Evolutionary conservation across 2,329 filamentous ascomycete species (phyloP), one percentile per base, ranked within the genome.

Genomic region (Fonsecaea multimorphosa): DNA sequence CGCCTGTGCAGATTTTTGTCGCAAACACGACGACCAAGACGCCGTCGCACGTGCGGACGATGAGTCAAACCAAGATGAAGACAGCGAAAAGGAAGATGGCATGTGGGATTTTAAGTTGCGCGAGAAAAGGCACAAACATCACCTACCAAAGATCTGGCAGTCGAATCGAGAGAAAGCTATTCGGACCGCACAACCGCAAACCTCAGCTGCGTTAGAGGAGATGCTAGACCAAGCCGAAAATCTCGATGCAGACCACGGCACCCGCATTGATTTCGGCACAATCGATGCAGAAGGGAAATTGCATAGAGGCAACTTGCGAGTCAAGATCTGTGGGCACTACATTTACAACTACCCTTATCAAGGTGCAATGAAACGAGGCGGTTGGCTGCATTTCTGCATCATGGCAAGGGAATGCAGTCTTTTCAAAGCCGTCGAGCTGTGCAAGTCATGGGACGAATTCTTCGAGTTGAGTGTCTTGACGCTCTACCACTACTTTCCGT

Each of bases 261-360:
- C 19, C 51, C 5, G 16, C 7, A 16, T 54, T 29, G 51, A 54
- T n/a, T 54, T 54, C 14, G 44, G 51, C 53, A 66, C 14, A 11
- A 36, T 36, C 34, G 34, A 36, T 12, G 34, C 6, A 36, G 2
- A 36, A 36, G 34, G 34, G 2, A 9, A 36, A 36, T 36, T 11
- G 6, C 34, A 14, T 7, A 36, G 12, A 14, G 12, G 34, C 52
- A 81, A 77, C 61, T 80, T 80, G 66, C 78, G 78, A 58, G 78
- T 84, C 61, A 80, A 76, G 58, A 74, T 84, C 9, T 84, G 80
- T 59, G 82, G 83, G 11, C 78, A 77, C 52, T 79, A 75, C 59
- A 84, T 84, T 69, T 84, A 81, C 76, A 83, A 84, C 72, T 83
- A 84, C 68, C 81, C 81, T 8, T 82, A 78, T 63, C 77, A 83